phyloP scores from a whole-genome alignment of 139 green algal genomes.

The Pleodorina starrii region DNA sequence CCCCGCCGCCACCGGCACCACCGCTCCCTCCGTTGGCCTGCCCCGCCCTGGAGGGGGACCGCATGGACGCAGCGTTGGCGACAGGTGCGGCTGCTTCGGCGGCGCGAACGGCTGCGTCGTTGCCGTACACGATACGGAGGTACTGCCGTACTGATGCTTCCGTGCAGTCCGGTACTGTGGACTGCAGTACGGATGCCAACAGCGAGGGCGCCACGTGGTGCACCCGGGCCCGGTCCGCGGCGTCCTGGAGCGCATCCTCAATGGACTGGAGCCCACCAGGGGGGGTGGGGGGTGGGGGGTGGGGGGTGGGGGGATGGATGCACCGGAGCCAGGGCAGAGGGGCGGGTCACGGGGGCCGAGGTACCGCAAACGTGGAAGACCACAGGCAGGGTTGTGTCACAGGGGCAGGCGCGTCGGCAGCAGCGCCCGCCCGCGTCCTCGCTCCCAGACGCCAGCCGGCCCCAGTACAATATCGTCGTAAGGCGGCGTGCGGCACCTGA shows the following conservation, averaged over 20 bases:
- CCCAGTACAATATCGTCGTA: no score
- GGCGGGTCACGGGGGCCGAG: no score
- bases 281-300: no score
- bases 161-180: slow-evolving; percentile 11
- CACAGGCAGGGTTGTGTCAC: no score
- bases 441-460: no score
- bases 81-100: slow-evolving; percentile 13
- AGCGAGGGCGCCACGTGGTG: slow-evolving; percentile 26
- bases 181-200: neutral
- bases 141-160: slow-evolving; percentile 34
- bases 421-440: no score
- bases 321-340: no score
- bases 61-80: neutral
- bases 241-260: slow-evolving; percentile 33
- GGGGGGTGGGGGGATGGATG: no score
- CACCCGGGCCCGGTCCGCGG: neutral
- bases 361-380: no score
- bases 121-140: slow-evolving; percentile 34
- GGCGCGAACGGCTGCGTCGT: neutral
- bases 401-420: no score
- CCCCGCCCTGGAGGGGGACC: neutral
- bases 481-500: no score
- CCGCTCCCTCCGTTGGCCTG: neutral
- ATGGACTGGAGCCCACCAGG: neutral
- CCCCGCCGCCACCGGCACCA: neutral